Evolutionary conservation across 371 early-diverging fungal species (phyloP).

Genomic region (Mortierella sp.): DNA sequence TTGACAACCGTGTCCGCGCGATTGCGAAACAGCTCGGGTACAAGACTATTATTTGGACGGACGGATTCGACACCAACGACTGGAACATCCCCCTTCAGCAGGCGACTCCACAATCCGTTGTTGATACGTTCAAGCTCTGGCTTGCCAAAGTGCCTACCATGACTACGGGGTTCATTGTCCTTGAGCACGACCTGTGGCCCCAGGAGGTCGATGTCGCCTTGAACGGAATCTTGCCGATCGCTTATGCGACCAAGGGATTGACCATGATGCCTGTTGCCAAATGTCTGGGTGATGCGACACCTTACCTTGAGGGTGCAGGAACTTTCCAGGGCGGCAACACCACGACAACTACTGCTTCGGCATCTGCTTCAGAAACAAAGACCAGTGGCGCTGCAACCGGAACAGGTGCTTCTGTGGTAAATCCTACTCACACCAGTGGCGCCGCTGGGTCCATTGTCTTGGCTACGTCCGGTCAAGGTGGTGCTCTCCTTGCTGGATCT

Average conservation of each 20-base stretch:
- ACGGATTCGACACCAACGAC: slow-evolving; percentile 48
- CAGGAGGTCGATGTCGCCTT: slow-evolving; percentile 47
- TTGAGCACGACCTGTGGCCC: slow-evolving; percentile 37
- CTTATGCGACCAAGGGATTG: slow-evolving; percentile 24
- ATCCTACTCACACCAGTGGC: not conserved
- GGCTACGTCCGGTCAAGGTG: not conserved
- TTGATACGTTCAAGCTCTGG: slow-evolving; percentile 35
- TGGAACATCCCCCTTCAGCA: slow-evolving; percentile 30
- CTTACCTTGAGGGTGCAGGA: slow-evolving; percentile 50
- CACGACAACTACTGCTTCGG: not conserved
- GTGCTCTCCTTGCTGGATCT: not conserved
- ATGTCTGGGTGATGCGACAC: slow-evolving; percentile 42
- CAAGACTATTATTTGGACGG: slow-evolving; percentile 64
- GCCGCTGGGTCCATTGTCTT: not conserved
- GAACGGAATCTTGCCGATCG: slow-evolving; percentile 31
- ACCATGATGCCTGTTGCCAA: slow-evolving; percentile 44
- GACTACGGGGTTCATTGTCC: slow-evolving; percentile 35
- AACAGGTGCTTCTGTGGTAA: not conserved
- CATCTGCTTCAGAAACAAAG: not conserved
- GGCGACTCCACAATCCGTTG: slow-evolving; percentile 32
- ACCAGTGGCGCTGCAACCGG: not conserved
- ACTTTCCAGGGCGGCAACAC: slow-evolving; percentile 12
- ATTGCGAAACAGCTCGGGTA: slow-evolving; percentile 68
- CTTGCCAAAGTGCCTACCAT: slow-evolving; percentile 31
- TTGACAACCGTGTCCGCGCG: slow-evolving; percentile 76